These are phyloP conservation scores for Daldinia childiae DNA, from an alignment of 495 filamentous ascomycete genomes.

Conservation along the genomic window DNA sequence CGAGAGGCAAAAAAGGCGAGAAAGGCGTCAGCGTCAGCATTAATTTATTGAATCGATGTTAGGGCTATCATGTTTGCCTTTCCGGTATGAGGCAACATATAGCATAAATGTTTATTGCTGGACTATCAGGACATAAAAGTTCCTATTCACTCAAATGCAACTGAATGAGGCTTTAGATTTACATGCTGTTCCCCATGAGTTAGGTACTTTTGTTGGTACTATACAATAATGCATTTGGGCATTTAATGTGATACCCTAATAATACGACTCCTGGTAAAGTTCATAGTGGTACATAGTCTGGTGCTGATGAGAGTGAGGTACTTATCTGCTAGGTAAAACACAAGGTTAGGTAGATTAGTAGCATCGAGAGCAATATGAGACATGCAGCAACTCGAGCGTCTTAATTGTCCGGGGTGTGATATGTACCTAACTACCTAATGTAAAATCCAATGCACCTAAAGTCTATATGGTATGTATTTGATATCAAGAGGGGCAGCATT, in stretches of 20 bases:
- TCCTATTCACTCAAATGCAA: not conserved
- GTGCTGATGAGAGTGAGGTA: not conserved
- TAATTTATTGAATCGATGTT: constrained; percentile 23
- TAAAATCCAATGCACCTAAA: no score
- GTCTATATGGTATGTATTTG: no score
- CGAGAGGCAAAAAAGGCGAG: constrained; percentile 66
- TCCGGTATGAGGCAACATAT: not conserved
- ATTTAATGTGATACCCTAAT: not conserved
- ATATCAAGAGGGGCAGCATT: not conserved
- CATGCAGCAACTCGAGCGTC: not conserved
- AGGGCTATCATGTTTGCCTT: not conserved
- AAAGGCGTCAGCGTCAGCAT: constrained; percentile 46
- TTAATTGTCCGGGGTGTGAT: not conserved
- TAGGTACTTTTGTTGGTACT: not conserved
- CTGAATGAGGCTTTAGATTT: not conserved
- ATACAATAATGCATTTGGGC: not conserved
- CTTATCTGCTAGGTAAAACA: not conserved
- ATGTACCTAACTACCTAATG: no score
- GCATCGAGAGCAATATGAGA: not conserved
- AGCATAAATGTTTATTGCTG: not conserved
- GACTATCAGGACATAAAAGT: not conserved
- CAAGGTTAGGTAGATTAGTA: not conserved
- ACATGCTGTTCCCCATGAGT: not conserved
- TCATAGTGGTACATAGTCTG: no score
- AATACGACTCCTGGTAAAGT: no score